Evolutionary conservation across 768 basidiomycete species (phyloP), one percentile per base, ranked within the genome.

Genomic region (Cyclocybe cylindracea): DNA sequence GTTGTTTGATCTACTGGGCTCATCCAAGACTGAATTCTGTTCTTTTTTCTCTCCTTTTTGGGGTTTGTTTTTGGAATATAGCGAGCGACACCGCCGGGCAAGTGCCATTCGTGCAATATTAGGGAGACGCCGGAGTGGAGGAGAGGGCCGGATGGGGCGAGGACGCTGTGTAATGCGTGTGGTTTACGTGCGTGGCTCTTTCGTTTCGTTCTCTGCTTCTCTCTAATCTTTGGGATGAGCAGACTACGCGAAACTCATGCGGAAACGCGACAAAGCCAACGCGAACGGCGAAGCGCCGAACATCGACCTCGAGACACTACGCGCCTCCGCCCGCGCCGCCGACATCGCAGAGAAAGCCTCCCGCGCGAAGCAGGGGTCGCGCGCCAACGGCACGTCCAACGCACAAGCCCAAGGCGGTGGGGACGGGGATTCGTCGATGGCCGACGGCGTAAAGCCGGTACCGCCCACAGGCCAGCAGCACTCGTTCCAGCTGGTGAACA

Each of bases 121-220:
- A 77, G 86, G 52, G 90, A 92, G 65, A 92, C 90, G 4, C 90
- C 90, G n/a, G 90, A 92, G 66, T 92, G 90, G 90, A 70, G 90
- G 47, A 80, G 89, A 19, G 90, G 90, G 11, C 90, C 90, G 2
- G 90, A 91, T 62, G 90, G 90, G 4, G 89, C 90, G 19, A 73
- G 90, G 62, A 92, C 90, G 7, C 65, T 92, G 60, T 92, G 90
- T 64, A 92, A 91, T 65, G 90, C 90, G 39, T 92, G 90, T 69
- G 90, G 90, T 32, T 70, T 92, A 59, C 90, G 90, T 92, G 66
- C 65, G 87, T 84, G 32, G 33, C 55, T 46, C 48, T 44, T 53
- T 45, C 31, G n/a, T 39, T 51, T 33, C 14, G 13, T 48, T 16
- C 37, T 45, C 19, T 24, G 46, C 16, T 53, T 45, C 36, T 49